These are phyloP conservation scores for Alternaria arbusti DNA, from an alignment of 2,329 filamentous ascomycete species.

Conservation along the genomic window DNA sequence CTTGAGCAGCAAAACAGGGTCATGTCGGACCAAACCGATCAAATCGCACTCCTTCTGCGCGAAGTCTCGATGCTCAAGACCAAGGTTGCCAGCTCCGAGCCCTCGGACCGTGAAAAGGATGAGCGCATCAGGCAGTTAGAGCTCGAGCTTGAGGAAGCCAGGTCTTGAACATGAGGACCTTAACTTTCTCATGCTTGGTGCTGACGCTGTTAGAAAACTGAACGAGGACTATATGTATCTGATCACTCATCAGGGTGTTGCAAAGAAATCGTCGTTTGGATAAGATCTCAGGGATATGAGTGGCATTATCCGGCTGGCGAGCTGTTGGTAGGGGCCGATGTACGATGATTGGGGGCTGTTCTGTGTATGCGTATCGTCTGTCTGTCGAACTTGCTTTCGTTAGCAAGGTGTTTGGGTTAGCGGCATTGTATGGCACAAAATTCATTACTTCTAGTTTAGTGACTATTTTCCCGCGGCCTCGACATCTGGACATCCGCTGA, in stretches of 20 bases:
- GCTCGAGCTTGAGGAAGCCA: constrained; percentile 50
- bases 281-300: not conserved
- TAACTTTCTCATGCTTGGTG: not conserved
- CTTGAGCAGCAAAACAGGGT: constrained; percentile 79
- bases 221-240: constrained; percentile 1
- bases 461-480: not conserved
- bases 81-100: constrained; percentile 62
- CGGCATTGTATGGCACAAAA: constrained; percentile 15
- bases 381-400: constrained; percentile 12
- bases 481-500: not conserved
- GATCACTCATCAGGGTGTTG: not conserved
- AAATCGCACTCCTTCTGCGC: constrained; percentile 75
- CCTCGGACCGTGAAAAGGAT: constrained; percentile 47
- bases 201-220: not conserved
- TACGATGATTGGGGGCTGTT: constrained; percentile 11
- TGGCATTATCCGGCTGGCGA: not conserved
- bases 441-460: not conserved
- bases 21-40: constrained; percentile 76
- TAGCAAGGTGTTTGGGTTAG: constrained; percentile 21
- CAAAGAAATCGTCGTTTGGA: constrained; percentile 1
- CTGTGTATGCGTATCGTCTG: constrained; percentile 16
- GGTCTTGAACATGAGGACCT: constrained; percentile 33
- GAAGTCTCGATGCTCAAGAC: constrained; percentile 69
- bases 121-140: constrained; percentile 51
- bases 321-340: constrained; percentile 5